Conservation (phyloP, 2,329 filamentous ascomycete species). For the Cadophora gregata region DNA sequence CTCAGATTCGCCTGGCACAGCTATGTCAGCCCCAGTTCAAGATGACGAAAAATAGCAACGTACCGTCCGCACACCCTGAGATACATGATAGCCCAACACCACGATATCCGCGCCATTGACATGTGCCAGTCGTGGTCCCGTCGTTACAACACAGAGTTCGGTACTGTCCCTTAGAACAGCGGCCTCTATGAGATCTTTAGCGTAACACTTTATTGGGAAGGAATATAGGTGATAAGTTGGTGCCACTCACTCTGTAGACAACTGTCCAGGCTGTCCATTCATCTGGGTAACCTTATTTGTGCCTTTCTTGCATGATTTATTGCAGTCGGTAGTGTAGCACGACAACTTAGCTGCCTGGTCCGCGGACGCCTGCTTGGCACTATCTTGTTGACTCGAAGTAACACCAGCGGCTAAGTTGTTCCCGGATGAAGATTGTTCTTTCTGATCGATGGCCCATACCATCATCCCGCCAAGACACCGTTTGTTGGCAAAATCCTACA, state of each 20-base stretch:
- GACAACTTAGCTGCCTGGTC: not conserved
- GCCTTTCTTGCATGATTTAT: not conserved
- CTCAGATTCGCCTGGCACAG: constrained; percentile 40
- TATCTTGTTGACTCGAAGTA: constrained; percentile 23
- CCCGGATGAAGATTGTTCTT: not conserved
- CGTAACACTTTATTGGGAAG: no score
- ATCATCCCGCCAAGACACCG: no score
- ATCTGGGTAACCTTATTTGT: constrained; percentile 41
- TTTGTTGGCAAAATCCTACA: no score
- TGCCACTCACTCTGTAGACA: constrained; percentile 30
- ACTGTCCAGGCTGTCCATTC: constrained; percentile 42
- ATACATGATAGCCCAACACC: constrained; percentile 43
- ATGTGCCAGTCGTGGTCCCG: constrained; percentile 39
- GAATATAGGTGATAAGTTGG: no score
- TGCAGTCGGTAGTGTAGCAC: constrained; percentile 6
- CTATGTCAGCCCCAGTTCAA: not conserved
- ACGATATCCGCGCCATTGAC: constrained; percentile 42
- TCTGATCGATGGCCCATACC: constrained; percentile 10
- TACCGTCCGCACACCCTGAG: constrained; percentile 37
- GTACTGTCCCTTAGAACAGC: constrained; percentile 40
- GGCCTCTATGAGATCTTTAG: constrained; percentile 11
- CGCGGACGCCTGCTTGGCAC: not conserved
- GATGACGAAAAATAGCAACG: not conserved
- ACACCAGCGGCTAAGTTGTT: not conserved
- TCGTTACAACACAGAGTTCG: constrained; percentile 41